Percentiles rank a stretch among this genome's conserved stretches.
Conservation (phyloP, 768 basidiomycete genomes). For the Amanita subjunquillea region DNA sequence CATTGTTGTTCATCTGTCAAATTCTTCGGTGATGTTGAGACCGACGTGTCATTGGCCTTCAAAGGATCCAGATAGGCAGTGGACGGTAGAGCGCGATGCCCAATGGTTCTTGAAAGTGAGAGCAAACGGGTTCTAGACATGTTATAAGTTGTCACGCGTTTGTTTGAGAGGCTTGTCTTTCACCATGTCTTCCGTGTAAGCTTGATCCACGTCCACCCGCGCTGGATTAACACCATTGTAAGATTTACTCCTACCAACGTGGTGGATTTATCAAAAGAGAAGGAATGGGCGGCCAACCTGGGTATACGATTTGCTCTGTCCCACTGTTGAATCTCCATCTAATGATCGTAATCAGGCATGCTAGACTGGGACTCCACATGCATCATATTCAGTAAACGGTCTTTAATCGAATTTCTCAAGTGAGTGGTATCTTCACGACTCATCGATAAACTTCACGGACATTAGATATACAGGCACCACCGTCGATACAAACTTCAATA, state of each 20-base stretch:
- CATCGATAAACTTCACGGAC: conserved; percentile 3
- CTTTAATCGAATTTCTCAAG: conserved; percentile 72
- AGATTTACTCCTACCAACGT: conserved; percentile 50
- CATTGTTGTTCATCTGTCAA: conserved; percentile 39
- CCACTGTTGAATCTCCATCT: neutral
- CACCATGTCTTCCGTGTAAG: conserved; percentile 34
- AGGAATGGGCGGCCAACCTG: conserved; percentile 60
- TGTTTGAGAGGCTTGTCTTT: neutral
- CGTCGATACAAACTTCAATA: conserved; percentile 65
- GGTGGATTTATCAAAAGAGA: conserved; percentile 57
- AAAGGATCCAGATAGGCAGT: neutral
- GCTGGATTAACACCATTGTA: neutral
- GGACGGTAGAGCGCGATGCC: neutral
- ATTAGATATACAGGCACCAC: conserved; percentile 63
- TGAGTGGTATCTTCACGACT: conserved; percentile 20
- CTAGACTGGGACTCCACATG: conserved; percentile 71
- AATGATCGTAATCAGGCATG: conserved; percentile 37
- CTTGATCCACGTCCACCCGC: neutral
- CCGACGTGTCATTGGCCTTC: conserved; percentile 14
- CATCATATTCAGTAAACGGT: conserved; percentile 74
- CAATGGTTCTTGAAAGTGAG: neutral
- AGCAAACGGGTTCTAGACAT: neutral
- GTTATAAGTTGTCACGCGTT: neutral
- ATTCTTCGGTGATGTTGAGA: conserved; percentile 43
- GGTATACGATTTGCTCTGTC: conserved; percentile 29